Percentiles rank a stretch among this genome's conserved stretches.
Evolutionary conservation across 2,329 filamentous ascomycete species (phyloP).

Genomic region (Gnomoniopsis smithogilvyi): DNA sequence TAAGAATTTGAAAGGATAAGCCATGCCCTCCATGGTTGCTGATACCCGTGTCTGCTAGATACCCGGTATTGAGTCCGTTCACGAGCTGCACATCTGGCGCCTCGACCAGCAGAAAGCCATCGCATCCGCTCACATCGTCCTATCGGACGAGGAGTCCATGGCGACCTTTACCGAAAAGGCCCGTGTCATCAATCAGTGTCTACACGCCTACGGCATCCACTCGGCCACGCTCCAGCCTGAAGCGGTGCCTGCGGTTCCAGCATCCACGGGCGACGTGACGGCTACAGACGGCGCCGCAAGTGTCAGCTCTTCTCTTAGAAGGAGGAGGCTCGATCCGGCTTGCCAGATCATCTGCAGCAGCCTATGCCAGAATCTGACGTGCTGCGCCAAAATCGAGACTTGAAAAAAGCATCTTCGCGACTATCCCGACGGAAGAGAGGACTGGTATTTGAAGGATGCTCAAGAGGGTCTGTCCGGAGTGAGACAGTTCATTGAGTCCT

Average conservation of each 20-base stretch:
- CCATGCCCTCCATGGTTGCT: neutral
- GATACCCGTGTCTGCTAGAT: slow-evolving; percentile 42
- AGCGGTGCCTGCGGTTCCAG: slow-evolving; percentile 25
- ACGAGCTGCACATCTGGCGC: slow-evolving; percentile 73
- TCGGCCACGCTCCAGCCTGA: slow-evolving; percentile 70
- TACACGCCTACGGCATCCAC: slow-evolving; percentile 72
- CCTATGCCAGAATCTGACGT: slow-evolving; percentile 49
- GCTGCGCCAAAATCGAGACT: slow-evolving; percentile 35
- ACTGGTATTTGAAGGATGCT: too few species aligned
- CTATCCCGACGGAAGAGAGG: neutral
- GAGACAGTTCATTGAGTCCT: too few species aligned
- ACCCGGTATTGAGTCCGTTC: slow-evolving; percentile 62
- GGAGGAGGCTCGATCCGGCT: slow-evolving; percentile 25
- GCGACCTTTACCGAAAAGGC: slow-evolving; percentile 58
- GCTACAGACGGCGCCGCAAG: slow-evolving; percentile 3
- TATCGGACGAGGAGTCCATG: slow-evolving; percentile 51
- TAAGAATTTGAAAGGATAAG: slow-evolving; percentile 23
- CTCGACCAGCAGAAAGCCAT: slow-evolving; percentile 68
- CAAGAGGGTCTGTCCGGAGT: too few species aligned
- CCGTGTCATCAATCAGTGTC: slow-evolving; percentile 62
- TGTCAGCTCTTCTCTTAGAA: slow-evolving; percentile 19
- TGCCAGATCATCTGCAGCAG: slow-evolving; percentile 53
- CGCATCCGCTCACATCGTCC: slow-evolving; percentile 66
- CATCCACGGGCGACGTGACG: neutral
- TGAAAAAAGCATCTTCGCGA: neutral